A percentile compares a stretch with the other conserved stretches of the same genome.
Evolutionary conservation across 495 filamentous ascomycete species (phyloP).

Genomic region (Barbatosphaeria neglecta): DNA sequence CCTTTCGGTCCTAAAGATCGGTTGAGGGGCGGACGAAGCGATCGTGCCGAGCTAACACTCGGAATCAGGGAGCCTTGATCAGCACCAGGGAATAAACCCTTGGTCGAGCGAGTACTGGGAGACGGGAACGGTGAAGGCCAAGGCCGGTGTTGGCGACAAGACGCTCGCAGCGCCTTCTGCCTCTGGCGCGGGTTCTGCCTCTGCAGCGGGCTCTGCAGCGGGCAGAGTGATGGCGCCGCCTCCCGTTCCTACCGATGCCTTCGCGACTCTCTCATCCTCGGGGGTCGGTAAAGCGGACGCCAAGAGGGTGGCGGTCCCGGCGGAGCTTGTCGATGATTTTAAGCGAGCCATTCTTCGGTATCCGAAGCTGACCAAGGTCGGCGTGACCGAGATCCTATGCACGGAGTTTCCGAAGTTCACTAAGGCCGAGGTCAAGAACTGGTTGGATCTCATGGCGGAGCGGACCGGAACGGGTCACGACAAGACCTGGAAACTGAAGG

Average conservation of each 20-base stretch:
- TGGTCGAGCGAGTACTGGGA: conserved; percentile 77
- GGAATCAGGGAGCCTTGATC: conserved; percentile 18
- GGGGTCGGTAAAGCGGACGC: conserved; percentile 2
- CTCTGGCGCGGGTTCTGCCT: neutral
- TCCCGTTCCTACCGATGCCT: conserved; percentile 6
- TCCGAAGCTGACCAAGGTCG: conserved; percentile 56
- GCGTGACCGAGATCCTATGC: conserved; percentile 59
- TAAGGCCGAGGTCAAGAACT: conserved; percentile 60
- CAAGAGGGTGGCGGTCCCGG: conserved; percentile 41
- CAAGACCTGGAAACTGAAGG: conserved; percentile 4
- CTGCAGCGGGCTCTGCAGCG: neutral
- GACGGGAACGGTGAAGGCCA: conserved; percentile 19
- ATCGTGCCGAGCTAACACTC: conserved; percentile 4
- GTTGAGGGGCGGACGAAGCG: neutral
- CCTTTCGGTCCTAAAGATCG: neutral
- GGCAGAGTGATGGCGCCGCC: conserved; percentile 11
- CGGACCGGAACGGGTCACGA: conserved; percentile 1
- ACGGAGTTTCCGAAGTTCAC: conserved; percentile 65
- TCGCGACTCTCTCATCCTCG: conserved; percentile 1
- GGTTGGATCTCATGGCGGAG: conserved; percentile 53
- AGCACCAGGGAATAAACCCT: conserved; percentile 60
- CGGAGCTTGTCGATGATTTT: conserved; percentile 60
- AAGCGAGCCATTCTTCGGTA: conserved; percentile 46
- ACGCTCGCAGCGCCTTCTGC: neutral
- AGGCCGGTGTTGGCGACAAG: neutral